These are phyloP conservation scores for Cytospora piceae DNA, from an alignment of 2,329 filamentous ascomycete species.

Conservation along the genomic window DNA sequence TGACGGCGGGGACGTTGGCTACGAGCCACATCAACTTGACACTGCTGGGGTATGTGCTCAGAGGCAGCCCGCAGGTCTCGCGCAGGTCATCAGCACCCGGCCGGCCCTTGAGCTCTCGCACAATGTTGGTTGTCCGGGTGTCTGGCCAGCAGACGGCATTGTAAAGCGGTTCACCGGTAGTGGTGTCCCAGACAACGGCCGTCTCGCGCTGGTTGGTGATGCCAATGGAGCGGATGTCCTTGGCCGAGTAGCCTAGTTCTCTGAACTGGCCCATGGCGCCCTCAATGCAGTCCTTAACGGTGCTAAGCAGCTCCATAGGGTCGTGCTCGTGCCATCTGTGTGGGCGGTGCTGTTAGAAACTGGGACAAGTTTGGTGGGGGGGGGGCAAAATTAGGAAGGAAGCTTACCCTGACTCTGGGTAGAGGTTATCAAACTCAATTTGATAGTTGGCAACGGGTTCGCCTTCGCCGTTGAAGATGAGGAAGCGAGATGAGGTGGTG, in stretches of 20 bases:
- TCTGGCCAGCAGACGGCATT: constrained; percentile 93
- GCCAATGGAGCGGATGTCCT: constrained; percentile 76
- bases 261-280: constrained; percentile 73
- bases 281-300: constrained; percentile 80
- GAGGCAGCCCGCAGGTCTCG: constrained; percentile 75
- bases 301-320: constrained; percentile 73
- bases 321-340: constrained; percentile 88
- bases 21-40: constrained; percentile 86
- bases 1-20: constrained; percentile 70
- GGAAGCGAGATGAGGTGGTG: constrained; percentile 85
- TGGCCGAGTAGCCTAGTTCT: constrained; percentile 66
- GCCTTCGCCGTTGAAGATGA: constrained; percentile 83
- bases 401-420: constrained; percentile 81
- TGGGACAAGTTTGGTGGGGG: constrained; percentile 26
- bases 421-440: constrained; percentile 83
- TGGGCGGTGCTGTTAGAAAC: constrained; percentile 21
- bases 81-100: constrained; percentile 70
- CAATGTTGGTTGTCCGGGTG: constrained; percentile 73
- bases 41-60: constrained; percentile 87
- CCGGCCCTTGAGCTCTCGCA: constrained; percentile 73
- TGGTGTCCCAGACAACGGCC: constrained; percentile 80
- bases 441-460: constrained; percentile 82
- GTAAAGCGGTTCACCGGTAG: constrained; percentile 78
- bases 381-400: constrained; percentile 11
- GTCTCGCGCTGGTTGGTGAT: constrained; percentile 93